phyloP scores from a whole-genome alignment of 108 stramenopile genomes.

The Fragilaria crotonensis region DNA sequence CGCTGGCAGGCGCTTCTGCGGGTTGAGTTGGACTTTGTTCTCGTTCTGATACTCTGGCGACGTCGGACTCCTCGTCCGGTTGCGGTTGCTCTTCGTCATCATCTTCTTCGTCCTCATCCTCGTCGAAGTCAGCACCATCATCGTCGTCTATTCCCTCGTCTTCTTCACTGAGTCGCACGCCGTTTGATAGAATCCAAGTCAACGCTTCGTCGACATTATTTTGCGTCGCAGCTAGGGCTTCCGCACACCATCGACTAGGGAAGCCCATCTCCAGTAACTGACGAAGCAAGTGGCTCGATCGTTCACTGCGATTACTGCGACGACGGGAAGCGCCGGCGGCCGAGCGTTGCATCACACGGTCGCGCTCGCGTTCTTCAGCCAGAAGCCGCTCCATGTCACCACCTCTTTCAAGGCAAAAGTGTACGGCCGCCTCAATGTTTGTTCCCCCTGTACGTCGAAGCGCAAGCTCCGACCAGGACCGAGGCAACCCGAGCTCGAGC shows the following conservation, averaged over 20 bases:
- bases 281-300: constrained; percentile 53
- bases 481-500: constrained; percentile 79
- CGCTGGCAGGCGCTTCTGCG: background rate
- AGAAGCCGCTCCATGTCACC: constrained; percentile 91
- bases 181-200: constrained; percentile 93
- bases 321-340: constrained; percentile 30
- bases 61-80: constrained; percentile 17
- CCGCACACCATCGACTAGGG: constrained; percentile 87
- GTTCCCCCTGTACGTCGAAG: constrained; percentile 78
- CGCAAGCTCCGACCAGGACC: constrained; percentile 82
- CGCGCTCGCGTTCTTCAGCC: constrained; percentile 59
- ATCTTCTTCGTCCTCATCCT: constrained; percentile 49
- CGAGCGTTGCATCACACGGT: constrained; percentile 10
- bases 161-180: constrained; percentile 74
- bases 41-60: constrained; percentile 14
- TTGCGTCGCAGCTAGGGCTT: constrained; percentile 84
- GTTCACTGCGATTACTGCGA: constrained; percentile 19
- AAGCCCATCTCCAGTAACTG: constrained; percentile 97
- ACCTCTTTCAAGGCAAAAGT: constrained; percentile 91
- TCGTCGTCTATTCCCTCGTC: constrained; percentile 69
- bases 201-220: constrained; percentile 93
- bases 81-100: constrained; percentile 20
- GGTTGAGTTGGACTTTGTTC: constrained; percentile 13
- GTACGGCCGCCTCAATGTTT: constrained; percentile 92
- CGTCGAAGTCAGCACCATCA: constrained; percentile 45